Evolutionary conservation across 1,284 basidiomycete genomes (phyloP).

Genomic region (Cutaneotrichosporon spelunceum): DNA sequence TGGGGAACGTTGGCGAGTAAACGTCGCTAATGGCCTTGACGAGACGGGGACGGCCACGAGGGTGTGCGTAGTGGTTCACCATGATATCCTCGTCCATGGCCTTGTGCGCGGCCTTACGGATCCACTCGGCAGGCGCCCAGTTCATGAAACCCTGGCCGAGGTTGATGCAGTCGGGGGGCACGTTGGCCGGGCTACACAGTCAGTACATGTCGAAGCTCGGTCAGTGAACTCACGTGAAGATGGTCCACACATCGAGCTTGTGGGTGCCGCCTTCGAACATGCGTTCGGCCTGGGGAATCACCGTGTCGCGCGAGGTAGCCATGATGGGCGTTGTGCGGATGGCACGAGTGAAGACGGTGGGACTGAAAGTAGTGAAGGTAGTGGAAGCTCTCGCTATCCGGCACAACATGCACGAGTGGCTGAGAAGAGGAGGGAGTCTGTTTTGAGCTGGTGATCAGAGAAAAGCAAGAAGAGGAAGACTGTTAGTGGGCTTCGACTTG

Average conservation of each 20-base stretch:
- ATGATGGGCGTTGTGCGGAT: slow-evolving; percentile 26
- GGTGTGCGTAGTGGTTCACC: slow-evolving; percentile 85
- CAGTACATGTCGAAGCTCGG: neutral
- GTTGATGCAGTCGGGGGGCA: slow-evolving; percentile 82
- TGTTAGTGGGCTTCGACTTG: neutral
- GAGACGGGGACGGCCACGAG: slow-evolving; percentile 78
- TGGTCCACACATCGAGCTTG: slow-evolving; percentile 81
- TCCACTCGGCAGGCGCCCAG: slow-evolving; percentile 73
- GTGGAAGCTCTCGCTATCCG: slow-evolving; percentile 3
- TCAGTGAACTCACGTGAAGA: slow-evolving; percentile 70
- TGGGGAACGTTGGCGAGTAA: slow-evolving; percentile 61
- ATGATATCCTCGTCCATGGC: slow-evolving; percentile 64
- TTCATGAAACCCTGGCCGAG: slow-evolving; percentile 93
- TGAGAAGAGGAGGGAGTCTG: neutral
- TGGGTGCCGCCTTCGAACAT: slow-evolving; percentile 49
- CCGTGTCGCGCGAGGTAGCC: slow-evolving; percentile 29
- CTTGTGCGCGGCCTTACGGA: slow-evolving; percentile 69
- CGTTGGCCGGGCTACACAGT: slow-evolving; percentile 66
- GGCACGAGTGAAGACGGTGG: slow-evolving; percentile 4
- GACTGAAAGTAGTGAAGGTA: neutral
- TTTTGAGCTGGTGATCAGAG: neutral
- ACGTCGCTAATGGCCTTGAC: slow-evolving; percentile 77
- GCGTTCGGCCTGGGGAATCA: slow-evolving; percentile 43
- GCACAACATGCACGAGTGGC: slow-evolving; percentile 8
- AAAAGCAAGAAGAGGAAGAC: neutral